A percentile compares a stretch with the other conserved stretches of the same genome.
Conservation (phyloP, 2,329 filamentous ascomycete species). For the Piedraia hortae region DNA sequence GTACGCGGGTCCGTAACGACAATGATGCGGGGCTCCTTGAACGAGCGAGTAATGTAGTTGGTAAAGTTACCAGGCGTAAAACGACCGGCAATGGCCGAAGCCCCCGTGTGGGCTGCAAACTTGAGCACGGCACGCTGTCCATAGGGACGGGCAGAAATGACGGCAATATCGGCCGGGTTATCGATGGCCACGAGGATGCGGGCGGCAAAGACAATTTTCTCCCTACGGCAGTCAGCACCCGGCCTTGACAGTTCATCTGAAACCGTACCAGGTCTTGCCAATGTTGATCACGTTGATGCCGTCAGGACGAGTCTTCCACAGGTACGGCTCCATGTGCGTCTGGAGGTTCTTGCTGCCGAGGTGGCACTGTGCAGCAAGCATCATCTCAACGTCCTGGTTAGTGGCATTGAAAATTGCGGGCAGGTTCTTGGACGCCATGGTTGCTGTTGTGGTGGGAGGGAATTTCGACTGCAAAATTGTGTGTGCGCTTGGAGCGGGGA, state of each 20-base stretch:
- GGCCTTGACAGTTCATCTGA: too few relatives aligned
- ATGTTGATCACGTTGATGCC: slow-evolving; percentile 99
- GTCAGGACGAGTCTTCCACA: slow-evolving; percentile 97
- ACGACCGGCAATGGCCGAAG: slow-evolving; percentile 91
- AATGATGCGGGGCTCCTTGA: slow-evolving; percentile 99
- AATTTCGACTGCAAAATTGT: too few relatives aligned
- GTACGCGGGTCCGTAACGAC: slow-evolving; percentile 98
- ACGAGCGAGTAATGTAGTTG: slow-evolving; percentile 99
- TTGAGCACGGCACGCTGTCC: slow-evolving; percentile 98
- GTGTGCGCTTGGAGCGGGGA: too few relatives aligned
- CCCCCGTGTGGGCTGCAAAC: slow-evolving; percentile 96
- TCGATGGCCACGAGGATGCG: slow-evolving; percentile 97
- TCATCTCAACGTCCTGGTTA: slow-evolving; percentile 96
- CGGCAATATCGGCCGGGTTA: slow-evolving; percentile 97
- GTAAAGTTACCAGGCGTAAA: slow-evolving; percentile 99
- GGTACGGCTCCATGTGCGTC: slow-evolving; percentile 98
- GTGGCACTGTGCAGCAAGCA: slow-evolving; percentile 88
- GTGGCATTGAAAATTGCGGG: slow-evolving; percentile 92
- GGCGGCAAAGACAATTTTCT: slow-evolving; percentile 97
- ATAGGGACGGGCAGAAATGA: slow-evolving; percentile 98
- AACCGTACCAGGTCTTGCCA: slow-evolving; percentile 96
- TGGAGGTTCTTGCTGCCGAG: slow-evolving; percentile 98
- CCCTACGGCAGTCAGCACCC: too few relatives aligned
- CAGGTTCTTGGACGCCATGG: slow-evolving; percentile 86
- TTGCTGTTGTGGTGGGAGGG: too few relatives aligned